phyloP scores from a whole-genome alignment of 2,329 filamentous ascomycete species.

The Aspergillus luchuensis region DNA sequence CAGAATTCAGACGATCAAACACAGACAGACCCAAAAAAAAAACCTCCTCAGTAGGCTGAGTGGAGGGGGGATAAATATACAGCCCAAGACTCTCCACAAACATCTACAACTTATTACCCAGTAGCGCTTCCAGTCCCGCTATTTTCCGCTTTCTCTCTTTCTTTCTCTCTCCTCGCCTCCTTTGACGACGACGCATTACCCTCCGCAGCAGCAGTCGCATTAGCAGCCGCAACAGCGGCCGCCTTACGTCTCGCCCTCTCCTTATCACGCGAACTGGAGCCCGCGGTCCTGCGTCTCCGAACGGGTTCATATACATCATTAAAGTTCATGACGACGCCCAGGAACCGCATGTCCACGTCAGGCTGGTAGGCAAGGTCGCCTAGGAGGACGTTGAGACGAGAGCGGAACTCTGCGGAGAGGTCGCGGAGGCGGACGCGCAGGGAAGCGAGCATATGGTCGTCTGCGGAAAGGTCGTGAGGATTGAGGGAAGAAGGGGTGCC shows the following conservation, averaged over 20 bases:
- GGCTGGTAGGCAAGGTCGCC: conserved; percentile 91
- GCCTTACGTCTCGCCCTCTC: conserved; percentile 31
- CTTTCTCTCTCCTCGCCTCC: conserved; percentile 31
- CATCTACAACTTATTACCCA: neutral
- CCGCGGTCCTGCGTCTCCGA: conserved; percentile 55
- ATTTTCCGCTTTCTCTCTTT: conserved; percentile 7
- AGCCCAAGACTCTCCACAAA: neutral
- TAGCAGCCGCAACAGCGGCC: conserved; percentile 20
- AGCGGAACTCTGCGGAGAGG: conserved; percentile 74
- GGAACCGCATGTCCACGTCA: conserved; percentile 91
- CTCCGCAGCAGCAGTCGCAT: conserved; percentile 21
- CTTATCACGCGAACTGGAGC: conserved; percentile 35
- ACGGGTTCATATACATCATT: conserved; percentile 91
- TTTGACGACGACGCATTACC: conserved; percentile 7
- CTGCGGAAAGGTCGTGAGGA: conserved; percentile 40
- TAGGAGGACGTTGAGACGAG: conserved; percentile 75
- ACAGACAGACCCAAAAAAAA: neutral
- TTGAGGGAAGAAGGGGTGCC: conserved; percentile 45
- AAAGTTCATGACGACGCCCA: conserved; percentile 98
- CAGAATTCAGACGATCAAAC: neutral
- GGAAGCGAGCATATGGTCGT: conserved; percentile 69
- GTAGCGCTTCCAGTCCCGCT: conserved; percentile 9
- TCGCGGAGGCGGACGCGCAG: conserved; percentile 72
- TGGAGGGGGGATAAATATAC: neutral
- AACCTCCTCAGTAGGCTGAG: neutral